Base-by-base conservation (phyloP, 352 stramenopile genomes). In the Phytophthora cajani region DNA sequence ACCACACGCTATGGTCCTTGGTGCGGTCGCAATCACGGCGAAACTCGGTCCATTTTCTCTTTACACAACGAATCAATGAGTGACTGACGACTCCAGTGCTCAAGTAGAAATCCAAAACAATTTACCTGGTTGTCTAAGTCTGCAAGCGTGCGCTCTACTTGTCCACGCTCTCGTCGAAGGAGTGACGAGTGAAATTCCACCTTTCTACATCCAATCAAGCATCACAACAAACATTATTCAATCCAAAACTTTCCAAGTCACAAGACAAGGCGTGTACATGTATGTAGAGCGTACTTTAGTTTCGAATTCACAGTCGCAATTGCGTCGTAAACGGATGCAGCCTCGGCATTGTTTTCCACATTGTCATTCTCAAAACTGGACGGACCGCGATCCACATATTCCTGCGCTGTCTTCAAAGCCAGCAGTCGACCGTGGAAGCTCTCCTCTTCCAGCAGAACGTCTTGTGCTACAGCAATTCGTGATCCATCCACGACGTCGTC, bases 361-460 rank as follows among this genome's bases (percentile, higher is more conserved):
- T 51, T 30, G 11, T 2, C 3, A 7, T 5, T 11, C 6, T 63
- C 12, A 33, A 75, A 57, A 33, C 10, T 50, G 17, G 69, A 72
- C 3, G 69, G 51, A 7, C 64, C 69, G 38, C 58, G 51, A 21
- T 47, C 32, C 19, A 72, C 23, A 16, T 75, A 75, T 14, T 65
- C 63, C 57, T 27, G 12, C n/a, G 25, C 56, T 58, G 33, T 47
- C 51, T 64, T 68, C 10, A 79, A 17, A 17, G 65, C 62, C 32
- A 42, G 59, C 30, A 58, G 14, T 36, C 67, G 69, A 32, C 84
- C 84, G 19, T 84, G 71, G 11, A 89, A 62, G 30, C 72, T 76
- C 40, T 92, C 82, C 72, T 91, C 84, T 27, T 89, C 71, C 2
- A 81, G 55, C 32, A 91, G 42, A 32, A 80, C 47, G 0, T 38